Percentiles rank a stretch among this genome's conserved stretches.
These are phyloP conservation scores for Suillus brevipes DNA, from an alignment of 768 basidiomycete species.

Conservation along the genomic window DNA sequence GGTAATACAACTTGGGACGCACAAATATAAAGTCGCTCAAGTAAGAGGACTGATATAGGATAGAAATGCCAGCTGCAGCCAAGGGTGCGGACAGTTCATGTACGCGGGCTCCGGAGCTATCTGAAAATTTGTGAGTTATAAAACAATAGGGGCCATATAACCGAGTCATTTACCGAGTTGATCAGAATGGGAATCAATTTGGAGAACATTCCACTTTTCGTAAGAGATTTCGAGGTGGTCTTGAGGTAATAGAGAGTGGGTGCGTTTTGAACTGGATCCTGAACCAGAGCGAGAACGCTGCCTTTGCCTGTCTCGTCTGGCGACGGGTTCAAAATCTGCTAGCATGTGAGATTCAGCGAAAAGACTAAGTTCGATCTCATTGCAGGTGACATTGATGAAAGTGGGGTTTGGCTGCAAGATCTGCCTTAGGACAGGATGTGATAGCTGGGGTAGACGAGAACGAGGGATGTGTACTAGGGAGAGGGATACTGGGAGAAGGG, in stretches of 20 bases:
- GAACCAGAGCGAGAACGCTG: conserved; percentile 45
- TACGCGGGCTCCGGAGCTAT: conserved; percentile 70
- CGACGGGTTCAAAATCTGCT: conserved; percentile 60
- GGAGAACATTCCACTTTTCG: conserved; percentile 77
- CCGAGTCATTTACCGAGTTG: conserved; percentile 50
- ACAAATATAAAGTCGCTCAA: conserved; percentile 84
- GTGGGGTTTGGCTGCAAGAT: conserved; percentile 65
- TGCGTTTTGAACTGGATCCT: conserved; percentile 26
- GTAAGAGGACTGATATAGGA: conserved; percentile 81
- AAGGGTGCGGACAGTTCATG: conserved; percentile 76
- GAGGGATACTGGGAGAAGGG: conserved; percentile 69
- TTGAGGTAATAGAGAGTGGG: conserved; percentile 23
- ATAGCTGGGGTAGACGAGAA: conserved; percentile 57
- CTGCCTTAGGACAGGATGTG: conserved; percentile 64
- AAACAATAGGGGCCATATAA: conserved; percentile 9
- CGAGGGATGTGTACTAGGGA: conserved; percentile 77
- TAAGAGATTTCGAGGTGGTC: conserved; percentile 69
- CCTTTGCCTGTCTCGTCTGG: conserved; percentile 53
- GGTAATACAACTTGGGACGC: conserved; percentile 25
- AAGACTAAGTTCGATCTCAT: conserved; percentile 75
- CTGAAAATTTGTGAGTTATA: conserved; percentile 33
- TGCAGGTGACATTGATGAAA: conserved; percentile 76
- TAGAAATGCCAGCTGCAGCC: conserved; percentile 76
- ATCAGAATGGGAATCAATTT: conserved; percentile 79
- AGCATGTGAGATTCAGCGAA: conserved; percentile 64